A percentile compares a stretch with the other conserved stretches of the same genome.
phyloP scores from a whole-genome alignment of 345 rosid genomes.

The Citrus glauca region DNA sequence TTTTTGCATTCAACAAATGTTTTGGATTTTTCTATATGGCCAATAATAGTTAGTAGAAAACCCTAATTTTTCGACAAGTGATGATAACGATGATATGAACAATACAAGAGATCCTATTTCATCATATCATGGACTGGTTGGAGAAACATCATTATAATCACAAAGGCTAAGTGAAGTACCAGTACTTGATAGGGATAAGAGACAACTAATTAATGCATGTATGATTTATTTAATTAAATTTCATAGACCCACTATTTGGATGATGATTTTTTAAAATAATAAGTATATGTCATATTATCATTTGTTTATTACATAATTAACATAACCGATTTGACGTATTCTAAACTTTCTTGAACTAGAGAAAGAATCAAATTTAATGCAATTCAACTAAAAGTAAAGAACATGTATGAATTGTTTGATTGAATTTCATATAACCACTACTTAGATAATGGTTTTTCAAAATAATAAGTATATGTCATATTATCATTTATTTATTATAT shows the following conservation, averaged over 20 bases:
- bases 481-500: too few species aligned
- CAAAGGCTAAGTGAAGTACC: neutral
- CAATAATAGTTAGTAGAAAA: neutral
- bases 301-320: too few species aligned
- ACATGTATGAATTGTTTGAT: too few species aligned
- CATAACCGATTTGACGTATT: rapidly evolving
- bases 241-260: rapidly evolving
- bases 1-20: neutral
- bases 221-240: too few species aligned
- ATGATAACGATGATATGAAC: neutral
- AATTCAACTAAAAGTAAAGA: conserved; percentile 4
- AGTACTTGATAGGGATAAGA: neutral
- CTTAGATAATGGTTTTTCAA: too few species aligned
- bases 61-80: neutral
- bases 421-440: too few species aligned
- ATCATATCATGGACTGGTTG: neutral
- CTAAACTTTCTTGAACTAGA: neutral
- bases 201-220: too few species aligned
- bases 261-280: too few species aligned
- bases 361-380: conserved; percentile 7
- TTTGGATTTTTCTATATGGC: neutral
- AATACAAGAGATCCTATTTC: too few species aligned
- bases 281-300: too few species aligned
- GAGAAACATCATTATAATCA: neutral
- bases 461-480: too few species aligned